Evolutionary conservation across 2,329 filamentous ascomycete genomes (phyloP), one percentile per base, ranked within the genome.

Genomic region (Coniochaeta sp.): DNA sequence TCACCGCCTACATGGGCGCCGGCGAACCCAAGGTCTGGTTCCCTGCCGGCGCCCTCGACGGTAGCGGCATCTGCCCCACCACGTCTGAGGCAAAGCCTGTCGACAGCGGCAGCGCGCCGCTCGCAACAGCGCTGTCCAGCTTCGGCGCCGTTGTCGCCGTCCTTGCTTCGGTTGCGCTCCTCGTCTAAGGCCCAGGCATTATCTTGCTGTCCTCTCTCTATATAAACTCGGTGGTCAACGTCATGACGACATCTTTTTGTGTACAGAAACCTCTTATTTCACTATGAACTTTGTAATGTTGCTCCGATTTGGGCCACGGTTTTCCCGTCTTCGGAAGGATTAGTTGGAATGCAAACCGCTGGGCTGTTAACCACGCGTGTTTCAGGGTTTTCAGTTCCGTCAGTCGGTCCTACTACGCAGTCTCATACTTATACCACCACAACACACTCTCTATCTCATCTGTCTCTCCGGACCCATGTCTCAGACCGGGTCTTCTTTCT

Each of bases 11-110:
- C 53, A 55, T 58, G 55, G 53, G 51, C 51, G 45, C 51, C 8
- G 60, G 60, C 45, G 59, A 58, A 49, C 60, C 60, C 30, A 57
- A 57, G 52, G 58, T 58, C 7, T 62, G 58, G 22, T 52, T 57
- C 13, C 35, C 46, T 10, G 26, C 46, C 6, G 27, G 31, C 9
- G 35, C 51, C n/a, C 52, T 62, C 32, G 45, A 57, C 45, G 60
- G 42, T 50, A 56, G 58, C 5, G 57, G 52, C 2, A 38, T 62
- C 26, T 62, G 60, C 53, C n/a, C 48, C n/a, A 28, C 52, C 52
- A 61, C 57, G 1, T 50, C 42, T 8, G 35, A 22, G 16, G 59
- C 45, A 3, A 48, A 48, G 45, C 45, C 45, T n/a, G n/a, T n/a
- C n/a, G n/a, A n/a, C n/a, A n/a, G n/a, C 26, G 30, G 26, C 38